phyloP scores from a whole-genome alignment of 495 filamentous ascomycete genomes.

The Immersiella caudata region DNA sequence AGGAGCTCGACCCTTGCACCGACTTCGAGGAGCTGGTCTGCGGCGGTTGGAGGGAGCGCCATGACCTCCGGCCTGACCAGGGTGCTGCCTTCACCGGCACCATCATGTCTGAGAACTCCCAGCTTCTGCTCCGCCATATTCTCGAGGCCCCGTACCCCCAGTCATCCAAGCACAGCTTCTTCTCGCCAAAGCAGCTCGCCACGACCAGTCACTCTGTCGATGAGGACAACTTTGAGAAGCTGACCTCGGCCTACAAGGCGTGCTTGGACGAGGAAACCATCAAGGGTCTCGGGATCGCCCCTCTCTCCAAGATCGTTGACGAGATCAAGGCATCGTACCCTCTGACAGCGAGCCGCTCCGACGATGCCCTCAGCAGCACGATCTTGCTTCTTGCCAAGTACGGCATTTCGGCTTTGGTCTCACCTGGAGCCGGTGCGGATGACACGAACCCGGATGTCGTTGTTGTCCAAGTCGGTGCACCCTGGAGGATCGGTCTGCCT shows the following conservation, averaged over 20 bases:
- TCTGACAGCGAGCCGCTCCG: neutral
- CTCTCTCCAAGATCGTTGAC: slow-evolving; percentile 50
- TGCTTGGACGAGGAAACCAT: slow-evolving; percentile 64
- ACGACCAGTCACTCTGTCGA: slow-evolving; percentile 42
- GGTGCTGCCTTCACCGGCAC: slow-evolving; percentile 63
- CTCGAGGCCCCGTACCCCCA: slow-evolving; percentile 60
- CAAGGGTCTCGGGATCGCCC: slow-evolving; percentile 55
- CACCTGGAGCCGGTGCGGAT: slow-evolving; percentile 51
- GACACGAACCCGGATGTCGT: slow-evolving; percentile 65
- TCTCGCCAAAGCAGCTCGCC: slow-evolving; percentile 46
- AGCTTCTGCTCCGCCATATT: slow-evolving; percentile 60
- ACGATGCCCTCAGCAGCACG: slow-evolving; percentile 34
- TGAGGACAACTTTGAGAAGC: slow-evolving; percentile 65
- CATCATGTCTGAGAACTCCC: slow-evolving; percentile 59
- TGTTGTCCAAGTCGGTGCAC: slow-evolving; percentile 54
- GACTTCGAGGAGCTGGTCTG: slow-evolving; percentile 71
- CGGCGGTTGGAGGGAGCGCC: slow-evolving; percentile 64
- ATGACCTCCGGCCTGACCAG: slow-evolving; percentile 71
- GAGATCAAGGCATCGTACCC: slow-evolving; percentile 23
- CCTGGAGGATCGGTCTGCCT: slow-evolving; percentile 59
- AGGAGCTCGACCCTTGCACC: slow-evolving; percentile 66
- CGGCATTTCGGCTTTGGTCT: slow-evolving; percentile 52
- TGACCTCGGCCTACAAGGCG: slow-evolving; percentile 64
- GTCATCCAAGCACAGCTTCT: slow-evolving; percentile 49
- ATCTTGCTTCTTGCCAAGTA: slow-evolving; percentile 49